These are phyloP conservation scores for Schwanniomyces pseudopolymorphus DNA, from an alignment of 805 yeast genomes.

Conservation along the genomic window DNA sequence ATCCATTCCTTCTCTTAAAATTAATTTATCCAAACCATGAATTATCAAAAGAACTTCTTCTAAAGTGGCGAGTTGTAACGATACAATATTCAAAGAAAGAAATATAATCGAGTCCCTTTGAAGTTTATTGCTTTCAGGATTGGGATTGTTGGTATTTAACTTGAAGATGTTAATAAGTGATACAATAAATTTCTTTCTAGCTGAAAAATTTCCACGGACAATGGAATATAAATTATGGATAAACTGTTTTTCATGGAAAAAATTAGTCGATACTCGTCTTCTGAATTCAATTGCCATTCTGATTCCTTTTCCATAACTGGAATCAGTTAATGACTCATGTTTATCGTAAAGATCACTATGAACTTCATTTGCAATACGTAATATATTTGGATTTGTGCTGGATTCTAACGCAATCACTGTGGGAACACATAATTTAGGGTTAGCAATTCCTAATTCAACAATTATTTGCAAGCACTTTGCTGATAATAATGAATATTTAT, in stretches of 20 bases:
- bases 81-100: conserved; percentile 39
- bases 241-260: conserved; percentile 29
- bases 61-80: conserved; percentile 35
- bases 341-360: conserved; percentile 59
- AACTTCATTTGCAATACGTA: conserved; percentile 48
- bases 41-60: conserved; percentile 54
- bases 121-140: conserved; percentile 4
- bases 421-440: conserved; percentile 68
- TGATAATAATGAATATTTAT: conserved; percentile 49
- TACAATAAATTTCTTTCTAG: conserved; percentile 40
- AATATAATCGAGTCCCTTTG: conserved; percentile 22
- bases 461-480: conserved; percentile 55
- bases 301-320: conserved; percentile 64
- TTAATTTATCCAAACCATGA: conserved; percentile 41
- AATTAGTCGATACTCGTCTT: conserved; percentile 17
- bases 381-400: conserved; percentile 44
- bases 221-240: conserved; percentile 43
- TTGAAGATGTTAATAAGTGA: conserved; percentile 18
- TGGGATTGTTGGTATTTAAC: conserved; percentile 7
- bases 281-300: conserved; percentile 51
- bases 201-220: conserved; percentile 37
- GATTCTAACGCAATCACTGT: conserved; percentile 70
- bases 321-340: conserved; percentile 70
- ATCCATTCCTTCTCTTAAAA: conserved; percentile 42
- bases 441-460: conserved; percentile 66